phyloP scores from a whole-genome alignment of 2,329 filamentous ascomycete genomes.

The Nigrospora oryzae region DNA sequence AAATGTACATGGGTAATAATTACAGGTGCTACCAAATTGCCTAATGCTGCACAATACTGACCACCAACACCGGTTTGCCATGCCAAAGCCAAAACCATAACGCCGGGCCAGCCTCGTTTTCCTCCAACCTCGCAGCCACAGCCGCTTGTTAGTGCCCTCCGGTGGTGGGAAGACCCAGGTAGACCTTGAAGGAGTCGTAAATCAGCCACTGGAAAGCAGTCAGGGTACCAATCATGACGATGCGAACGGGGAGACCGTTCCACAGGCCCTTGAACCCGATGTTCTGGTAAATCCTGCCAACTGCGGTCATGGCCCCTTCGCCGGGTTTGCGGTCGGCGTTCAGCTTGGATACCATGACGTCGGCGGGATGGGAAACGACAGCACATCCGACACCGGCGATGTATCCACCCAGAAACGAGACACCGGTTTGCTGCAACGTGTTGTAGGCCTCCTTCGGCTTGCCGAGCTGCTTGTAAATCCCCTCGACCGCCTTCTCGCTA shows the following conservation, averaged over 20 bases:
- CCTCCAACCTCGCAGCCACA: too few relatives aligned
- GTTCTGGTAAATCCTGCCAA: slow-evolving; percentile 70
- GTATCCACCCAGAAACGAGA: slow-evolving; percentile 66
- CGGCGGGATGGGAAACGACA: slow-evolving; percentile 65
- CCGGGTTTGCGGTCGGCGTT: slow-evolving; percentile 67
- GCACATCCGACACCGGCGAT: slow-evolving; percentile 79
- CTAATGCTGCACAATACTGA: too few relatives aligned
- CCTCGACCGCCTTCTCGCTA: slow-evolving; percentile 6
- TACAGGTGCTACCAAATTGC: too few relatives aligned
- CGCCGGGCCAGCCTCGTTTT: too few relatives aligned
- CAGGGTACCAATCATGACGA: slow-evolving; percentile 75
- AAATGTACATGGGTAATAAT: too few relatives aligned
- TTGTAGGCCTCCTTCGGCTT: slow-evolving; percentile 56
- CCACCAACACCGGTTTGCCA: too few relatives aligned
- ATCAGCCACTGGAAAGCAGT: slow-evolving; percentile 87
- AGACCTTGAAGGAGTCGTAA: slow-evolving; percentile 37
- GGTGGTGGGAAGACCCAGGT: slow-evolving; percentile 5
- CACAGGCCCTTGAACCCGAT: slow-evolving; percentile 80
- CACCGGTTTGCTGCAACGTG: slow-evolving; percentile 7
- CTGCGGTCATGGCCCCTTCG: slow-evolving; percentile 64
- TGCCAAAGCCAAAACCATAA: too few relatives aligned
- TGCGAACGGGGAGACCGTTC: slow-evolving; percentile 74
- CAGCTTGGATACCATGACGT: slow-evolving; percentile 85
- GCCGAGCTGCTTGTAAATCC: slow-evolving; percentile 38
- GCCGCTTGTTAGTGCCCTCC: slow-evolving; percentile 3